A percentile compares a stretch with the other conserved stretches of the same genome.
Evolutionary conservation across 106 monocot genomes (phyloP).

Genomic region (Dendrobium nobile): DNA sequence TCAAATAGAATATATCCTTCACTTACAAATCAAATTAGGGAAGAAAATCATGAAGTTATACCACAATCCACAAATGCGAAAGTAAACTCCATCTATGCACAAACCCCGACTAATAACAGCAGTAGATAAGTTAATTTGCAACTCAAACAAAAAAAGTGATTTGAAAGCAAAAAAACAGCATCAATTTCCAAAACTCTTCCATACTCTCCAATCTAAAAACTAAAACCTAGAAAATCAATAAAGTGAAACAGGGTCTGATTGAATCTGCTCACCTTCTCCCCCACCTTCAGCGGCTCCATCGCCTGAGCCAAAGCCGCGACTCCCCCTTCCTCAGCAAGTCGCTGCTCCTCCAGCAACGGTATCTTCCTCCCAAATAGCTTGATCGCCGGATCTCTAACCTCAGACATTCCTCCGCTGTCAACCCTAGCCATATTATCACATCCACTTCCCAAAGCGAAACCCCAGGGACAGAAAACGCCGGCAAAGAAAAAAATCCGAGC

Average conservation of each 20-base stretch:
- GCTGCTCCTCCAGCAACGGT: conserved; percentile 3
- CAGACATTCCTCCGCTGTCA: background rate
- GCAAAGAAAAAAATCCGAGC: background rate
- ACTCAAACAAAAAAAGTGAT: background rate
- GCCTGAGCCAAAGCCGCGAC: background rate
- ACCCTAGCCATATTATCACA: background rate
- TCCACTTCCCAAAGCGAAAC: background rate
- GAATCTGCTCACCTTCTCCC: background rate
- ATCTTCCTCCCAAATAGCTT: conserved; percentile 13
- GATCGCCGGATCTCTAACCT: conserved; percentile 9
- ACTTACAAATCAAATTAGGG: background rate
- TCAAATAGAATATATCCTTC: background rate
- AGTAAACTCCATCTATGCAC: background rate
- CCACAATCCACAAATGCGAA: background rate
- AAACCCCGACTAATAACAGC: background rate
- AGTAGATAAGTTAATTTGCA: background rate
- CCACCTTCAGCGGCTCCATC: background rate
- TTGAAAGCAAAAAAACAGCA: background rate
- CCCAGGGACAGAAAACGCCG: background rate
- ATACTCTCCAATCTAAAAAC: background rate
- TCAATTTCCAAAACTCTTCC: background rate
- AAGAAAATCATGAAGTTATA: background rate
- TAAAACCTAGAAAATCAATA: background rate
- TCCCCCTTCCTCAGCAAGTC: background rate
- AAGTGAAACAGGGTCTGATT: background rate